A percentile compares a stretch with the other conserved stretches of the same genome.
Evolutionary conservation across 1,139 yeast genomes (phyloP).

Genomic region (Candida sp.): DNA sequence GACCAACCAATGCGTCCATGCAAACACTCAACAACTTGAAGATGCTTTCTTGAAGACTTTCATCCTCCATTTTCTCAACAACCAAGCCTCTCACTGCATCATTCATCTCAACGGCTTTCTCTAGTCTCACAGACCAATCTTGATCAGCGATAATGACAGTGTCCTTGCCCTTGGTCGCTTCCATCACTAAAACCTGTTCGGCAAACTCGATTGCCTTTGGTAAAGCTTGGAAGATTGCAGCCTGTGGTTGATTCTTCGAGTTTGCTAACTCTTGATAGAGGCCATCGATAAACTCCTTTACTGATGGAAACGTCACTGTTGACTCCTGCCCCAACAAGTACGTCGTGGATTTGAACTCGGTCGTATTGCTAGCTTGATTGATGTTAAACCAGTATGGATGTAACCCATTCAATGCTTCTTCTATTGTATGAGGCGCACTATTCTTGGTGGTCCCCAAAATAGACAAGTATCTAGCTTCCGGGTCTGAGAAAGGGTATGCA

Average conservation of each 20-base stretch:
- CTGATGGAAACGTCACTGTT: slow-evolving; percentile 47
- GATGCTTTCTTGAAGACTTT: slow-evolving; percentile 17
- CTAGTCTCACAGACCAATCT: slow-evolving; percentile 75
- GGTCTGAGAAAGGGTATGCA: slow-evolving; percentile 69
- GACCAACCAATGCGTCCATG: slow-evolving; percentile 33
- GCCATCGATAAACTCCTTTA: slow-evolving; percentile 32
- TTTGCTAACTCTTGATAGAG: slow-evolving; percentile 28
- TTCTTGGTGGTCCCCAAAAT: slow-evolving; percentile 61
- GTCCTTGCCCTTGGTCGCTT: slow-evolving; percentile 52
- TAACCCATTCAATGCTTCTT: slow-evolving; percentile 83
- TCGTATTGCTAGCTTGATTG: slow-evolving; percentile 44
- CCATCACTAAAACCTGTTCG: slow-evolving; percentile 64
- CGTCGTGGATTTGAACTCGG: slow-evolving; percentile 44
- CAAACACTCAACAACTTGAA: slow-evolving; percentile 24
- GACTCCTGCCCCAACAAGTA: slow-evolving; percentile 45
- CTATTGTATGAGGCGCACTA: slow-evolving; percentile 74
- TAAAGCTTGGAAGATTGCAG: slow-evolving; percentile 34
- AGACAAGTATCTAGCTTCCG: slow-evolving; percentile 71
- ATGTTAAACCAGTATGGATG: slow-evolving; percentile 74
- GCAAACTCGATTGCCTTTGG: slow-evolving; percentile 51
- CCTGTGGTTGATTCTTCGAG: slow-evolving; percentile 17
- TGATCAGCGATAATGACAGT: slow-evolving; percentile 72
- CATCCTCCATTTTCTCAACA: slow-evolving; percentile 22
- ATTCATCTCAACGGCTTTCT: slow-evolving; percentile 74
- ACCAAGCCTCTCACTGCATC: slow-evolving; percentile 49